phyloP scores from a whole-genome alignment of 345 rosid species.

The Acer negundo region DNA sequence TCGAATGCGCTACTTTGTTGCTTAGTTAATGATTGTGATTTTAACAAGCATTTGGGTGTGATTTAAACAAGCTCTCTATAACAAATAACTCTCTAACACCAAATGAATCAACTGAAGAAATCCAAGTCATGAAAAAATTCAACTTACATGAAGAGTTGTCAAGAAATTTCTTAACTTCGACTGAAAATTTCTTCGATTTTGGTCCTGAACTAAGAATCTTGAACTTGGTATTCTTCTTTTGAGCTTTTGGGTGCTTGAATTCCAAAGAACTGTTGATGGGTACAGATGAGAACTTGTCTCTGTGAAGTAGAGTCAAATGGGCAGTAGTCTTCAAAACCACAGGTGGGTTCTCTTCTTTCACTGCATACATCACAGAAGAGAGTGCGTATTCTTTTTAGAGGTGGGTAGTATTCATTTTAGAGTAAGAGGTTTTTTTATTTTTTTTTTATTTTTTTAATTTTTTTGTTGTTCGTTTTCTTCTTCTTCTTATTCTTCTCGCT shows the following conservation, averaged over 20 bases:
- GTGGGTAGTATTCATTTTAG: no score
- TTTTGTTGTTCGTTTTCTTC: no score
- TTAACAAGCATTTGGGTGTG: no score
- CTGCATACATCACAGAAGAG: no score
- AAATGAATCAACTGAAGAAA: constrained; percentile 61
- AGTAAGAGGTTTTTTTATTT: no score
- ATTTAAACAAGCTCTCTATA: constrained; percentile 59
- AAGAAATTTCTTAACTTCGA: constrained; percentile 47
- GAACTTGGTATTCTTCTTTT: not conserved
- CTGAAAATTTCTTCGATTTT: constrained; percentile 45
- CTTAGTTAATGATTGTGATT: no score
- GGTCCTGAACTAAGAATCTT: no score
- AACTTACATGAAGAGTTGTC: constrained; percentile 54
- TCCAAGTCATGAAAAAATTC: constrained; percentile 94
- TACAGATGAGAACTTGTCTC: constrained; percentile 19
- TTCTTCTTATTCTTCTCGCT: no score
- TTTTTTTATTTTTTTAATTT: no score
- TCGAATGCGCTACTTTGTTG: no score
- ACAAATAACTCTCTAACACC: constrained; percentile 60
- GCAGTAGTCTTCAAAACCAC: constrained; percentile 30
- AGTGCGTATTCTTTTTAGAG: no score
- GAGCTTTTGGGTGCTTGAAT: constrained; percentile 24
- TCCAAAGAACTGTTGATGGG: constrained; percentile 23
- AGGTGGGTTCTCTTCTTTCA: no score
- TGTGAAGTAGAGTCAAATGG: constrained; percentile 33